A percentile compares a stretch with the other conserved stretches of the same genome.
phyloP scores from a whole-genome alignment of 2,329 filamentous ascomycete species.

The Lecanicillium sp. region DNA sequence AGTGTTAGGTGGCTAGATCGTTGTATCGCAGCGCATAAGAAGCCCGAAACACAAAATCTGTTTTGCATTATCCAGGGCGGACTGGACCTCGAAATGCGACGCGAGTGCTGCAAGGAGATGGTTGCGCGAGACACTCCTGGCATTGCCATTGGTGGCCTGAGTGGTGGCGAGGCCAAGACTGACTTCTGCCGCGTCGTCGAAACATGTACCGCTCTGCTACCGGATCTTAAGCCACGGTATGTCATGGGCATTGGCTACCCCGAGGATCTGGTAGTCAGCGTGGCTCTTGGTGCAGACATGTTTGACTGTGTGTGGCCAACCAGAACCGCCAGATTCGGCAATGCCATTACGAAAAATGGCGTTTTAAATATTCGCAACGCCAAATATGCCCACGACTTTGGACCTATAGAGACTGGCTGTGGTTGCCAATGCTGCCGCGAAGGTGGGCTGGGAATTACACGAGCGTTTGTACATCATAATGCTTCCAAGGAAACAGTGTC shows the following conservation, averaged over 20 bases:
- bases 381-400: constrained; percentile 69
- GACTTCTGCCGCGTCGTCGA: constrained; percentile 88
- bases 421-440: constrained; percentile 67
- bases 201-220: constrained; percentile 76
- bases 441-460: constrained; percentile 71
- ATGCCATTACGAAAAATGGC: constrained; percentile 75
- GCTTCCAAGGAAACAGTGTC: constrained; percentile 91
- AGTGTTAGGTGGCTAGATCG: constrained; percentile 94
- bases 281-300: constrained; percentile 95
- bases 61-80: constrained; percentile 99
- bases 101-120: constrained; percentile 81
- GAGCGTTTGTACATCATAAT: constrained; percentile 86
- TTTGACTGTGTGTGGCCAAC: constrained; percentile 99
- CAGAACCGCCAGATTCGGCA: constrained; percentile 89
- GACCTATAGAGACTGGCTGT: constrained; percentile 75
- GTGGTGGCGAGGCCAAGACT: constrained; percentile 87
- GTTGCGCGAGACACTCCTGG: constrained; percentile 83
- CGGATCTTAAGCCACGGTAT: constrained; percentile 90
- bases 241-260: constrained; percentile 99
- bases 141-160: constrained; percentile 91
- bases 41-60: constrained; percentile 77
- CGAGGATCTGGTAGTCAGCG: constrained; percentile 87
- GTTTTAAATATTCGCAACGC: constrained; percentile 78
- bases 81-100: constrained; percentile 76
- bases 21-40: constrained; percentile 82